Evolutionary conservation across 192 early-diverging fungal genomes (phyloP), one percentile per base, ranked within the genome.

Genomic region (Rhizophlyctis rosea): DNA sequence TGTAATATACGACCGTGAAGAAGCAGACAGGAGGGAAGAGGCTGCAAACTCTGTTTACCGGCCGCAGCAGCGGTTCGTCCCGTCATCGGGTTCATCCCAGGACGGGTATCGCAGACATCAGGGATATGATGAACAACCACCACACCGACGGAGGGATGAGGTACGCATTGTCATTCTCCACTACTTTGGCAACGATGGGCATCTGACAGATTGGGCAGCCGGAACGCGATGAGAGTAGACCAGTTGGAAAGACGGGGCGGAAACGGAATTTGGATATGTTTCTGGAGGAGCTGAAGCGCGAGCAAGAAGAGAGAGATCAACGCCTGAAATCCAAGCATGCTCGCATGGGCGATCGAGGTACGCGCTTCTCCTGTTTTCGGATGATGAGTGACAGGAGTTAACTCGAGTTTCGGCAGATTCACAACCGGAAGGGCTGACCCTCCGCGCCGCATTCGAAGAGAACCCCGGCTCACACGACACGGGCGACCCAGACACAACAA

Each of bases 211-310:
- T 11, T 21, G 1, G 7, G 32, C n/a, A 11, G 18, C 32, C 24
- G 18, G 32, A n/a, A 24, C 18, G 18, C 1, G 32, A 27, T 18
- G 1, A 1, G 16, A 13, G 9, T 36, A 64, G 68, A 4, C 73
- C 77, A 25, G 60, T 73, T n/a, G n/a, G n/a, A 21, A 84, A 82
- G 35, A 61, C 77, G 24, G 77, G 73, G 47, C 90, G 90, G 74
- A 91, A 89, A 71, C 87, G 92, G 50, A 87, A 93, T 47, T 66
- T 96, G 59, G 91, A 94, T 61, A 67, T 82, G 25, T 93, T 93
- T 52, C 67, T 94, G 31, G 88, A 92, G 62, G 92, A 93, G 57
- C 75, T 96, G 34, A 93, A 92, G 75, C 80, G 82, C 35, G 81
- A 79, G 30, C 89, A 91, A 59, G 88, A 85, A 60, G 85, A 86